These are phyloP conservation scores for Colletotrichum camelliae DNA, from an alignment of 2,329 filamentous ascomycete species.

Conservation along the genomic window DNA sequence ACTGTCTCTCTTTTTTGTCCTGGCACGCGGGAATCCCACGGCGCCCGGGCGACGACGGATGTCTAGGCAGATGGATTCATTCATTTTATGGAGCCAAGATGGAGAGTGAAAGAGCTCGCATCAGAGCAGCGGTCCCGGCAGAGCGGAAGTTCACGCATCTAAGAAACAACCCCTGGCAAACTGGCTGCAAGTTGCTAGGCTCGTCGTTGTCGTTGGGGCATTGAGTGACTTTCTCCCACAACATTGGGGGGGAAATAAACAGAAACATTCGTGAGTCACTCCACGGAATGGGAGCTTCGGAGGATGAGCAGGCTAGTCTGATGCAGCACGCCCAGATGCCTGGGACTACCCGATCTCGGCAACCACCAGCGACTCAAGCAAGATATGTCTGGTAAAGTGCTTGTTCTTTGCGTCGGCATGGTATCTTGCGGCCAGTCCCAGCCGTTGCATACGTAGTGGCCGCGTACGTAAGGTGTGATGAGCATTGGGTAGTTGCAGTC, in stretches of 20 bases:
- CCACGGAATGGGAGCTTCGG: not conserved
- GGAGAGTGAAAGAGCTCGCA: not conserved
- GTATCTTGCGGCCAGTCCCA: not conserved
- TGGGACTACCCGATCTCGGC: not conserved
- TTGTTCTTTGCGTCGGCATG: not conserved
- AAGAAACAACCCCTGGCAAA: not conserved
- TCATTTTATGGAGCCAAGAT: not conserved
- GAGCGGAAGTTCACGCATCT: conserved; percentile 4
- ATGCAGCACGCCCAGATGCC: not conserved
- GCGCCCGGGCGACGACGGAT: conserved; percentile 16
- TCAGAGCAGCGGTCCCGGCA: not conserved
- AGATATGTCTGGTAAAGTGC: not conserved
- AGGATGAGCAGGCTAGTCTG: not conserved
- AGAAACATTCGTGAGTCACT: conserved; percentile 15
- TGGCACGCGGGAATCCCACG: not conserved
- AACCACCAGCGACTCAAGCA: not conserved
- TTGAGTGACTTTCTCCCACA: not conserved
- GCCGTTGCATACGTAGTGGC: not conserved
- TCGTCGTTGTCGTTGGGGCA: not conserved
- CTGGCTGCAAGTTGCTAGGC: not conserved
- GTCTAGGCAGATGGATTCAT: not conserved
- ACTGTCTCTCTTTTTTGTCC: not conserved
- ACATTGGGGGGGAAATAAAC: not conserved
- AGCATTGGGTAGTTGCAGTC: not conserved
- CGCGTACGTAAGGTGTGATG: not conserved